Conservation (phyloP, 345 rosid genomes). For the Sapria himalayana region DNA sequence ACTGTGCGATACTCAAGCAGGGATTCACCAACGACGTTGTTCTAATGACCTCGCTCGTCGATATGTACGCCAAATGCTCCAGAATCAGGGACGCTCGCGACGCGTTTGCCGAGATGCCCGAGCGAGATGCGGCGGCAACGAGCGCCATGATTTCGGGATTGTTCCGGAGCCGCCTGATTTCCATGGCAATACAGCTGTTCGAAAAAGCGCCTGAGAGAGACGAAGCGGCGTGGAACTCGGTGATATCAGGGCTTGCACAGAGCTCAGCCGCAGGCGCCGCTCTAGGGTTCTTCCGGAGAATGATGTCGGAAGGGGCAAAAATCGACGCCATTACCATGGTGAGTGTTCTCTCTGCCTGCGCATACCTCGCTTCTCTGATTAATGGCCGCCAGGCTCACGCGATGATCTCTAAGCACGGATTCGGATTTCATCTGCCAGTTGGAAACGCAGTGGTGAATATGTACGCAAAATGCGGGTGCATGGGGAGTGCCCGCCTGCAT, state of each 20-base stretch:
- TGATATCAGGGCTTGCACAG: constrained; percentile 9
- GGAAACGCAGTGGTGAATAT: constrained; percentile 13
- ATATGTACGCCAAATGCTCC: constrained; percentile 4
- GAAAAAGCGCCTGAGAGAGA: constrained; percentile 7
- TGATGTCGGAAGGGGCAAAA: constrained; percentile 9
- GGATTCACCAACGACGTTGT: constrained; percentile 6
- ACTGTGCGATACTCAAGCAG: constrained; percentile 9
- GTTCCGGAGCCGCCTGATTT: constrained; percentile 2
- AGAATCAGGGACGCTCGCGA: constrained; percentile 1
- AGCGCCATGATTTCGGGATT: constrained; percentile 12
- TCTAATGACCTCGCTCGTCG: constrained; percentile 9
- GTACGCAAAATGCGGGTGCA: constrained; percentile 13
- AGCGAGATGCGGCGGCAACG: constrained; percentile 6
- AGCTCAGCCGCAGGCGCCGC: constrained; percentile 5
- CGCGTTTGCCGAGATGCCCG: constrained; percentile 12
- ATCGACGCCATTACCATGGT: constrained; percentile 13
- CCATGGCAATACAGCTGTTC: constrained; percentile 8
- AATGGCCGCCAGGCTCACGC: constrained; percentile 8
- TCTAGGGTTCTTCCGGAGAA: constrained; percentile 10
- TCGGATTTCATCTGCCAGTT: constrained; percentile 7
- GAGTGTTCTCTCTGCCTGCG: constrained; percentile 13
- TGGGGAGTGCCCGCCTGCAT: constrained; percentile 6
- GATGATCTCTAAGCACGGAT: constrained; percentile 7
- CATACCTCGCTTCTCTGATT: constrained; percentile 5
- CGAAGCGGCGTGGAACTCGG: constrained; percentile 11